A percentile compares a stretch with the other conserved stretches of the same genome.
These are phyloP conservation scores for Glebionis coronaria DNA, from an alignment of 129 eudicot genomes.

Conservation along the genomic window DNA sequence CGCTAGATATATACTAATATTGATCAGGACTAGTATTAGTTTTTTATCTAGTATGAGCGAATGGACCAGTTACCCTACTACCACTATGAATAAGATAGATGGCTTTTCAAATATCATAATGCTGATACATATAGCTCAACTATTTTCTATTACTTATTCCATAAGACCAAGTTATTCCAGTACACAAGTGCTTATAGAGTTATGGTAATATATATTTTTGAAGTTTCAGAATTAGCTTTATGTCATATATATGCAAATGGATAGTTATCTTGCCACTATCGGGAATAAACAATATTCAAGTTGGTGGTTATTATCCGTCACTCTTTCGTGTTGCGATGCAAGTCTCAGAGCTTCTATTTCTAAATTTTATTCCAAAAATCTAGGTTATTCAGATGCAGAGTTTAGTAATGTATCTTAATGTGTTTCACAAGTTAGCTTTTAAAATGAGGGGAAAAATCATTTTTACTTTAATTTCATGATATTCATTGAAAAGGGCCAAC, in stretches of 20 bases:
- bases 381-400: conserved; percentile 6
- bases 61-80: background rate
- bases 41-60: background rate
- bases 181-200: background rate
- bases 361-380: background rate
- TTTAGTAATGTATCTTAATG: background rate
- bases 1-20: background rate
- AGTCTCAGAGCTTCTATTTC: background rate
- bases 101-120: background rate
- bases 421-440: conserved; percentile 13
- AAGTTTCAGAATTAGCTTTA: background rate
- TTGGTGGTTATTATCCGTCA: conserved; percentile 3
- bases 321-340: background rate
- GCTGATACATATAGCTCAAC: background rate
- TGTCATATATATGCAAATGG: background rate
- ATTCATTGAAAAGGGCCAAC: conserved; percentile 2
- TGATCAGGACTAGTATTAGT: background rate
- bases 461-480: conserved; percentile 14
- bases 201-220: background rate
- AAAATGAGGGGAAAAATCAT: conserved; percentile 14
- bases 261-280: background rate
- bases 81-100: background rate
- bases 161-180: background rate
- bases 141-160: background rate
- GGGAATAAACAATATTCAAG: conserved; percentile 3